Conservation (phyloP, 2,329 filamentous ascomycete species). For the Aspergillus ochraceus region DNA sequence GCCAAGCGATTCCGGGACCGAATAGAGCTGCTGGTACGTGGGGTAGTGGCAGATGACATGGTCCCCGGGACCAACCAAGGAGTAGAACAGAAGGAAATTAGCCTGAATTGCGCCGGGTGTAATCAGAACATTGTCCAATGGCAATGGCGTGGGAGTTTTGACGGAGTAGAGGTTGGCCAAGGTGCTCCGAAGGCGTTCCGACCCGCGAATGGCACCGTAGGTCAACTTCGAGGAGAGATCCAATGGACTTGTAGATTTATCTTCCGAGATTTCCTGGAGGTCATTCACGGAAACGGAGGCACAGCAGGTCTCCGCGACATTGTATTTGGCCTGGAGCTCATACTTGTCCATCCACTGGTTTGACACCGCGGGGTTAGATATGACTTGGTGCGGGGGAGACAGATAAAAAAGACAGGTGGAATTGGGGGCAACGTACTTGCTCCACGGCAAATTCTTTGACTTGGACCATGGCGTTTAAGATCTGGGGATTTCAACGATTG, state of each 20-base stretch:
- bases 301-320: slow-evolving; percentile 78
- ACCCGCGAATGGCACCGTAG: slow-evolving; percentile 30
- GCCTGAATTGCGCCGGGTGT: slow-evolving; percentile 79
- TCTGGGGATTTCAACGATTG: neutral
- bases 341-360: slow-evolving; percentile 58
- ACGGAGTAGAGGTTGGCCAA: slow-evolving; percentile 47
- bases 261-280: slow-evolving; percentile 58
- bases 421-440: slow-evolving; percentile 49
- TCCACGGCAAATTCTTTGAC: slow-evolving; percentile 60
- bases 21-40: slow-evolving; percentile 84
- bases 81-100: slow-evolving; percentile 75
- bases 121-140: slow-evolving; percentile 69
- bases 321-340: slow-evolving; percentile 56
- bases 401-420: slow-evolving; percentile 39
- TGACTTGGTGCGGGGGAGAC: slow-evolving; percentile 18
- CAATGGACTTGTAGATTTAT: slow-evolving; percentile 27
- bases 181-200: slow-evolving; percentile 26
- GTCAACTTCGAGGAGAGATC: slow-evolving; percentile 26
- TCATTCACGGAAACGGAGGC: slow-evolving; percentile 72
- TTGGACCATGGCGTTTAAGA: slow-evolving; percentile 37
- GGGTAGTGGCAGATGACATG: slow-evolving; percentile 86
- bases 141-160: slow-evolving; percentile 50
- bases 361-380: slow-evolving; percentile 1
- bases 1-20: slow-evolving; percentile 71
- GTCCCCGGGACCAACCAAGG: slow-evolving; percentile 69